Percentiles rank a stretch among this genome's conserved stretches.
These are phyloP conservation scores for Lactarius pseudohatsudake DNA, from an alignment of 768 basidiomycete genomes.

Conservation along the genomic window DNA sequence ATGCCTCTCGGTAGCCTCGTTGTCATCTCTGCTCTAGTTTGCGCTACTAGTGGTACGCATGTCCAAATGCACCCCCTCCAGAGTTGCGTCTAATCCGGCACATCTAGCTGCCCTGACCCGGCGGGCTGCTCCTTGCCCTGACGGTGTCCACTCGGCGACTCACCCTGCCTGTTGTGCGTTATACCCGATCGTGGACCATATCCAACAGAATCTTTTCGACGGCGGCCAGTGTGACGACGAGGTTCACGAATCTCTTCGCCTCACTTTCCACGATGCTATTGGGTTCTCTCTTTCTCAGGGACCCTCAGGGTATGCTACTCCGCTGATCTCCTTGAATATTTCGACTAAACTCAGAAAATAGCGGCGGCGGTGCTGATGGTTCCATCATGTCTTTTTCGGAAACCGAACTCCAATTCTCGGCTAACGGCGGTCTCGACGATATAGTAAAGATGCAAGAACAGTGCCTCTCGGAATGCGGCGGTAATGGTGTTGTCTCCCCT, in stretches of 20 bases:
- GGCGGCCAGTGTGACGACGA: slow-evolving; percentile 36
- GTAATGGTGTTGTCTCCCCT: slow-evolving; percentile 37
- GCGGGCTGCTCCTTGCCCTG: slow-evolving; percentile 33
- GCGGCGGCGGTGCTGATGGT: slow-evolving; percentile 44
- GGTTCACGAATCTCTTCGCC: slow-evolving; percentile 34
- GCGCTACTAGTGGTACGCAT: slow-evolving; percentile 26
- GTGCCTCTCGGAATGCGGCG: slow-evolving; percentile 38
- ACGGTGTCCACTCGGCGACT: slow-evolving; percentile 34
- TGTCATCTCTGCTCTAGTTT: slow-evolving; percentile 25
- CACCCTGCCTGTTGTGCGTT: slow-evolving; percentile 37
- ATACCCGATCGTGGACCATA: slow-evolving; percentile 36
- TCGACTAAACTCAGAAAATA: slow-evolving; percentile 11
- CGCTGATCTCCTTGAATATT: neutral
- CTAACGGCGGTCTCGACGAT: slow-evolving; percentile 45
- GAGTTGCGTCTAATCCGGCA: neutral
- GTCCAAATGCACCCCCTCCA: neutral
- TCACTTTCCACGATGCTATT: slow-evolving; percentile 35
- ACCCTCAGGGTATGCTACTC: slow-evolving; percentile 21
- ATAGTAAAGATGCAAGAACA: slow-evolving; percentile 40
- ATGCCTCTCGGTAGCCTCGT: slow-evolving; percentile 33
- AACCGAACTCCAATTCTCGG: slow-evolving; percentile 44
- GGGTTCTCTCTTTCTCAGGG: slow-evolving; percentile 24
- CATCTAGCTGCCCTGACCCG: slow-evolving; percentile 30
- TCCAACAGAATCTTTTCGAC: slow-evolving; percentile 35
- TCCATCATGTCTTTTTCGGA: slow-evolving; percentile 48